Evolutionary conservation across 306 rosid genomes (phyloP).

Genomic region (Lathyrus tuberosus): DNA sequence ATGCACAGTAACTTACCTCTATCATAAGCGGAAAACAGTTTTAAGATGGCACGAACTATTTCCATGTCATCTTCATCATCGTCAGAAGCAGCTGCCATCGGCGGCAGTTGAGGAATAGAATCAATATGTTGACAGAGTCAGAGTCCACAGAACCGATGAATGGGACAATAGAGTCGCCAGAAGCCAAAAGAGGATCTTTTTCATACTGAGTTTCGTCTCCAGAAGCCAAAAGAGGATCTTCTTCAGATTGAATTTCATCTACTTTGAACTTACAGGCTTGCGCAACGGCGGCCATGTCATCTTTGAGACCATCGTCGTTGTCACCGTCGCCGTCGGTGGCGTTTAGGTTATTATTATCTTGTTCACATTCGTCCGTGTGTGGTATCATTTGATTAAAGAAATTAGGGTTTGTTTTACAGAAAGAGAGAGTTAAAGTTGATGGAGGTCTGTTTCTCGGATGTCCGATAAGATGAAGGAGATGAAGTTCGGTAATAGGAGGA

Average conservation of each 20-base stretch:
- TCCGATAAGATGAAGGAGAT: too few relatives aligned
- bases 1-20: too few relatives aligned
- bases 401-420: too few relatives aligned
- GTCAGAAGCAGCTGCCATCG: slow-evolving; percentile 16
- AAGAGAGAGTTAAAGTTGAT: too few relatives aligned
- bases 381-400: too few relatives aligned
- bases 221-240: slow-evolving; percentile 38
- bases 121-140: slow-evolving; percentile 43
- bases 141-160: slow-evolving; percentile 9
- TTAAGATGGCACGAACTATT: slow-evolving; percentile 59
- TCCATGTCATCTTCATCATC: slow-evolving; percentile 72
- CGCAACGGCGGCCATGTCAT: slow-evolving; percentile 70
- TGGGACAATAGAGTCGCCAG: slow-evolving; percentile 36
- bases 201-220: too few relatives aligned
- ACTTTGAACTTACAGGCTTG: slow-evolving; percentile 62
- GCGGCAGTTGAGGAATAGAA: slow-evolving; percentile 39
- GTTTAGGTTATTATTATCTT: too few relatives aligned
- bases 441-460: too few relatives aligned
- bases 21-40: slow-evolving; percentile 56
- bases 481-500: too few relatives aligned
- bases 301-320: slow-evolving; percentile 49
- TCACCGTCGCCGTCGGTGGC: slow-evolving; percentile 52
- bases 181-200: slow-evolving; percentile 36
- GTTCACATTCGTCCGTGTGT: too few relatives aligned
- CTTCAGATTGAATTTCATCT: not conserved